Evolutionary conservation across 129 eudicot species (phyloP).

Genomic region (Escallonia herrerae): DNA sequence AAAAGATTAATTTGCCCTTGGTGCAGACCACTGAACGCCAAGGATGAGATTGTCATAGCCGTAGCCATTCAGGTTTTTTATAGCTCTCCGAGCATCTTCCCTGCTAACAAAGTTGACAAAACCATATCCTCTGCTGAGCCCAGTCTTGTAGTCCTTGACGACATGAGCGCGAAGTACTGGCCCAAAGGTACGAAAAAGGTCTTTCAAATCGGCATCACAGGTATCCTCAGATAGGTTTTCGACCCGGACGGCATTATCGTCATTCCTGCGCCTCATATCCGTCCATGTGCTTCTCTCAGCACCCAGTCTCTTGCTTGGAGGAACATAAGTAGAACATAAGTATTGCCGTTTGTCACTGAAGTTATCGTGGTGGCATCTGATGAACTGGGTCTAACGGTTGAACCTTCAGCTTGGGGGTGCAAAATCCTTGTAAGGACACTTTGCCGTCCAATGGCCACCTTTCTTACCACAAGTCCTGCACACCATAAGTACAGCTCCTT

Average conservation of each 20-base stretch:
- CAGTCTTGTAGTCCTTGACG: conserved; percentile 54
- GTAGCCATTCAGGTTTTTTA: conserved; percentile 46
- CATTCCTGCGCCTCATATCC: conserved; percentile 51
- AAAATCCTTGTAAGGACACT: conserved; percentile 52
- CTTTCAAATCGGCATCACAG: conserved; percentile 45
- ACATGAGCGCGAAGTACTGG: conserved; percentile 41
- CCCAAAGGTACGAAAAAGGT: conserved; percentile 47
- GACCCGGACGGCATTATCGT: conserved; percentile 54
- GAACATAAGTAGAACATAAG: conserved; percentile 43
- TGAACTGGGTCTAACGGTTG: conserved; percentile 29
- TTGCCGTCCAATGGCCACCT: conserved; percentile 56
- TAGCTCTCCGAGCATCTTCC: conserved; percentile 53
- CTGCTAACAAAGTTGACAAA: conserved; percentile 49
- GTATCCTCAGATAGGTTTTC: conserved; percentile 53
- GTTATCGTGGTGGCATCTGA: conserved; percentile 9
- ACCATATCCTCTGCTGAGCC: conserved; percentile 51
- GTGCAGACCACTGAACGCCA: conserved; percentile 54
- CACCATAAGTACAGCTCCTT: conserved; percentile 59
- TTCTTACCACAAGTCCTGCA: conserved; percentile 64
- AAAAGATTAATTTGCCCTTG: conserved; percentile 24
- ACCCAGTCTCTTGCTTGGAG: conserved; percentile 51
- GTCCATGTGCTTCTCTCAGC: conserved; percentile 35
- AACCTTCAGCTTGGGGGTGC: conserved; percentile 26
- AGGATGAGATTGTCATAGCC: conserved; percentile 57
- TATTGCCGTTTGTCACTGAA: conserved; percentile 27